Base-by-base conservation (phyloP, 106 monocot genomes). In the Allium sativum region DNA sequence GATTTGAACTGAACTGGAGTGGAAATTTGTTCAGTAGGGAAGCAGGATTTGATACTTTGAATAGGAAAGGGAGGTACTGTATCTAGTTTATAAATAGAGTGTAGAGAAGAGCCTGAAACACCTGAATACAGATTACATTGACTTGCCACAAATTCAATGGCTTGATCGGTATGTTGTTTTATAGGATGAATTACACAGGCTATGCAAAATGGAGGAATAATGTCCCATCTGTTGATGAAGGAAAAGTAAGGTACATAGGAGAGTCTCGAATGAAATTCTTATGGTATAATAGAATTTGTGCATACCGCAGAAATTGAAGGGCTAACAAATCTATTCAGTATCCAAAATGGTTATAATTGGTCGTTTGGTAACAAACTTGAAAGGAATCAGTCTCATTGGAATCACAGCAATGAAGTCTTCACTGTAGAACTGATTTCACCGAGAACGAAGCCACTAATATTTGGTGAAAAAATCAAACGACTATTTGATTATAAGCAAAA, bases 261-360 rank as follows among this genome's bases (percentile, higher is more conserved):
- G n/a, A n/a, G 90, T 95, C 46, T 90, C 95, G 42, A 95, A 95
- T 78, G 95, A 90, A 78, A 95, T 53, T 90, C 95, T 44, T 95
- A 77, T 72, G 95, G 95, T 12, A 84, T 90, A 15, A 90, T 82
- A 86, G 95, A 95, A 62, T 95, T 95, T 79, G 82, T 82, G 14
- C 86, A 95, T 53, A 73, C 95, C 69, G 83, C 90, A 68, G 87
- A 87, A 58, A 52, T 61, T 65, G 70, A 75, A 65, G 83, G 84
- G 64, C 79, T 95, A 48, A 86, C 95, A 13, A 95, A 95, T 58
- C 90, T 95, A 40, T 70, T 87, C 46, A 90, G 95, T 73, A 90
- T 90, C 48, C 94, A 95, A 53, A 95, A 95, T 61, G 81, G 70
- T 64, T 95, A 95, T 61, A 95, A 79, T 61, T 54, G n/a, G n/a